phyloP scores from a whole-genome alignment of 2,329 filamentous ascomycete species.

The Phaeomoniella chlamydospora region DNA sequence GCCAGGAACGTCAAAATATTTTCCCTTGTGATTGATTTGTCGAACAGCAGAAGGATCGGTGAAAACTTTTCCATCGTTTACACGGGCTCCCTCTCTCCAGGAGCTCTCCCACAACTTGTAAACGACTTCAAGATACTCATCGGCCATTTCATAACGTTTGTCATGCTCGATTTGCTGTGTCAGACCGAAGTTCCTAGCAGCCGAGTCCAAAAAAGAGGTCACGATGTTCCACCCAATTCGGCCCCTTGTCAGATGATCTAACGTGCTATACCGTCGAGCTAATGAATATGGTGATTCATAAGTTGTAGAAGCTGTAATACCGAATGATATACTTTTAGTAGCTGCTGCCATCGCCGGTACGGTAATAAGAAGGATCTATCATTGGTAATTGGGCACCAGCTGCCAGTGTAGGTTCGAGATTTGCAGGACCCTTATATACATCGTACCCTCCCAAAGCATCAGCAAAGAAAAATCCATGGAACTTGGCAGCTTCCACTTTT shows the following conservation, averaged over 20 bases:
- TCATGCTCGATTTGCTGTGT: constrained; percentile 32
- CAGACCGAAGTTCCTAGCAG: constrained; percentile 32
- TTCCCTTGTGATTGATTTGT: constrained; percentile 22
- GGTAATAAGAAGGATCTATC: constrained; percentile 22
- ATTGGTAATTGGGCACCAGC: constrained; percentile 25
- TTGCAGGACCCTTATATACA: constrained; percentile 22
- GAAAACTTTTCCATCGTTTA: constrained; percentile 8
- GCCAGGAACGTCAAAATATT: constrained; percentile 27
- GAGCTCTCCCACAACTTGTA: constrained; percentile 39
- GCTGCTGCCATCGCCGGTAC: constrained; percentile 32
- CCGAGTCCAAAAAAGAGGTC: constrained; percentile 31
- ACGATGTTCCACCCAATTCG: constrained; percentile 39
- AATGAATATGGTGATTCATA: constrained; percentile 58
- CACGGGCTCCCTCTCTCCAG: constrained; percentile 29
- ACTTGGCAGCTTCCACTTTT: constrained; percentile 30
- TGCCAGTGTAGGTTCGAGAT: constrained; percentile 20
- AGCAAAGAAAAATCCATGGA: constrained; percentile 35
- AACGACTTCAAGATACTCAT: constrained; percentile 31
- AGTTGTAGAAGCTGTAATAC: constrained; percentile 52
- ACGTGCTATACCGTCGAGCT: constrained; percentile 48
- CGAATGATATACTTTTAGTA: constrained; percentile 39
- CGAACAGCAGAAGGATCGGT: constrained; percentile 21
- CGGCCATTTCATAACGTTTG: constrained; percentile 32
- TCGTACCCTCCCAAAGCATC: constrained; percentile 21
- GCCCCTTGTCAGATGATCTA: constrained; percentile 54